Percentiles rank a stretch among this genome's conserved stretches.
These are phyloP conservation scores for Lactifluus hygrophoroides DNA, from an alignment of 768 basidiomycete species.

Conservation along the genomic window DNA sequence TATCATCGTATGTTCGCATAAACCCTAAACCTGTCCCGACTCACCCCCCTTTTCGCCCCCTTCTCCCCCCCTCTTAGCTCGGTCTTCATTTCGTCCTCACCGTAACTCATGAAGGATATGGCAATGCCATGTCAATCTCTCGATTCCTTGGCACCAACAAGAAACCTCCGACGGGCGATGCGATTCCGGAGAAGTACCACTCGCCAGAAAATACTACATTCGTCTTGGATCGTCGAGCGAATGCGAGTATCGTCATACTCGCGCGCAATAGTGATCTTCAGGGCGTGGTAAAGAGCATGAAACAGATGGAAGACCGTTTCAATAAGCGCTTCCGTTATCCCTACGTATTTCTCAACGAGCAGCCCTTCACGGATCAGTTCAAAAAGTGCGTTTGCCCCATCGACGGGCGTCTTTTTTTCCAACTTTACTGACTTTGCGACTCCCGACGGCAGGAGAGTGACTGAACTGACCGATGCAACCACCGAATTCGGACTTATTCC, in stretches of 20 bases:
- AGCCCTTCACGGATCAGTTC: conserved; percentile 65
- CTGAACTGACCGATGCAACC: conserved; percentile 49
- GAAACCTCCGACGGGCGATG: conserved; percentile 34
- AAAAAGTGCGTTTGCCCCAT: conserved; percentile 43
- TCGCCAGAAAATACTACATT: conserved; percentile 21
- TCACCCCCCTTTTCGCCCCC: background rate
- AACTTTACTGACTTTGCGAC: conserved; percentile 19
- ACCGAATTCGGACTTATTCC: conserved; percentile 78
- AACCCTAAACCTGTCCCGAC: no score
- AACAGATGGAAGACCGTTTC: conserved; percentile 52
- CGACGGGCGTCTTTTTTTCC: background rate
- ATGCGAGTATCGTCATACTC: conserved; percentile 49
- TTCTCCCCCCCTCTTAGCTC: no score
- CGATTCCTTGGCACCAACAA: conserved; percentile 26
- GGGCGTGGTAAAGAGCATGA: conserved; percentile 41
- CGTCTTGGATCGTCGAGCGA: conserved; percentile 33
- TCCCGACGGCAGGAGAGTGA: conserved; percentile 38
- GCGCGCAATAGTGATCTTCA: conserved; percentile 38
- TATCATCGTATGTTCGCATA: conserved; percentile 29
- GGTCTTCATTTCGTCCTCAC: conserved; percentile 48
- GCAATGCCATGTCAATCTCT: conserved; percentile 36
- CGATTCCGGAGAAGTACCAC: conserved; percentile 30
- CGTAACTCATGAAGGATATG: conserved; percentile 43
- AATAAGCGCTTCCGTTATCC: conserved; percentile 62
- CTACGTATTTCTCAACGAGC: conserved; percentile 82